These are phyloP conservation scores for Magnolia officinalis DNA, from an alignment of 164 flowering plant genomes.

Conservation along the genomic window DNA sequence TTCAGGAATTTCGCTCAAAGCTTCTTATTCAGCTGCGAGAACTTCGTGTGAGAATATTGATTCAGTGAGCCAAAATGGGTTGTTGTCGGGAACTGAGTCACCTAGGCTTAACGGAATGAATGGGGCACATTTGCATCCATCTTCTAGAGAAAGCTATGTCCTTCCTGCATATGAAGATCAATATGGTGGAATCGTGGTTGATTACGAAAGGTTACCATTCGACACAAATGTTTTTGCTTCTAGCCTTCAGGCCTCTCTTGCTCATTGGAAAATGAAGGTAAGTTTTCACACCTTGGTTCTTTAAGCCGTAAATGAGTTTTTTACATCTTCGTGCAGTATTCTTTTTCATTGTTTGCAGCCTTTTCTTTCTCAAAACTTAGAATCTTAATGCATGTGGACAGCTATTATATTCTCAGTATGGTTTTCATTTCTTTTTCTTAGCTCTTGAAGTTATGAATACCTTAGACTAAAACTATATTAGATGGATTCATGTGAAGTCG, in stretches of 20 bases:
- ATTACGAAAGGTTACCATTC: conserved; percentile 58
- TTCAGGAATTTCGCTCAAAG: conserved; percentile 40
- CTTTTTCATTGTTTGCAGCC: too few relatives aligned
- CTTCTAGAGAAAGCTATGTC: conserved; percentile 23
- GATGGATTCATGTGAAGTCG: too few relatives aligned
- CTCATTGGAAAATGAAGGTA: conserved; percentile 72
- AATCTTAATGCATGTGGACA: too few relatives aligned
- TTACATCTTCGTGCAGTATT: background rate
- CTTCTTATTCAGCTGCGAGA: conserved; percentile 35
- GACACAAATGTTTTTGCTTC: conserved; percentile 50
- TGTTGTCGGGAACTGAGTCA: conserved; percentile 22
- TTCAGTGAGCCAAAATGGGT: conserved; percentile 29
- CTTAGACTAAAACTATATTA: too few relatives aligned
- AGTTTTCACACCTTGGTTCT: conserved; percentile 1
- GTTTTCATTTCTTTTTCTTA: too few relatives aligned
- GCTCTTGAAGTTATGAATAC: too few relatives aligned
- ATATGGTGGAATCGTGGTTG: conserved; percentile 69
- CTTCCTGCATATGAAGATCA: conserved; percentile 65
- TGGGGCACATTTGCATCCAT: conserved; percentile 25
- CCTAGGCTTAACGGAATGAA: conserved; percentile 36
- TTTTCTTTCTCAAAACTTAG: too few relatives aligned
- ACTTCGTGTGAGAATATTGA: conserved; percentile 26
- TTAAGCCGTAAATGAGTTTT: background rate
- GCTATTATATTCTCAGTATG: too few relatives aligned
- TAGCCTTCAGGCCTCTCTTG: conserved; percentile 52